Base-by-base conservation (phyloP, 1,139 yeast species). In the Blastobotrys niveus region DNA sequence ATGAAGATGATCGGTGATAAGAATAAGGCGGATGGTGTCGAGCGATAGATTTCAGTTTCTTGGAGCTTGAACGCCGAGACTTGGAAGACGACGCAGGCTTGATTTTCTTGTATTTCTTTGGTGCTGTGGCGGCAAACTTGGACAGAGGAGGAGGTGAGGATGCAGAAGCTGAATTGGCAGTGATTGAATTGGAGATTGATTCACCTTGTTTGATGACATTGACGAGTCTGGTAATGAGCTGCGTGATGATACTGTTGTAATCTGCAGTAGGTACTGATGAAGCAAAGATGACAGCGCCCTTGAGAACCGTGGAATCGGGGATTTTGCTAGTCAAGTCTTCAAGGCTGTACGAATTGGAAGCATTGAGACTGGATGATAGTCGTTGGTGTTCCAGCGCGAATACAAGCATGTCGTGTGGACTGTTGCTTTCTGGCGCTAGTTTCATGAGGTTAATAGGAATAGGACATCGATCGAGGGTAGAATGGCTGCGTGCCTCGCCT, bases 301-400 rank as follows among this genome's bases (percentile, higher is more conserved):
- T 24, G 5, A 39, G 25, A 8, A 32, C 26, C n/a, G 32, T 37
- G 6, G n/a, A 6, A 5, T n/a, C 5, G 2, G 43, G 43, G n/a
- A 39, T 12, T 19, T 39, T 39, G 22, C 18, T 32, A 12, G 33
- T 20, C 26, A 39, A 25, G 14, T 39, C 43, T 7, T 33, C 33
- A 8, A 33, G 10, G 5, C 32, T 38, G 15, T 39, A 39, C 3
- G 26, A 10, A 18, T 14, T 2, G 17, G 24, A 17, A 18, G 10
- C 8, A 5, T 17, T 25, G 20, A 29, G 34, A 20, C 12, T 10
- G 3, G 15, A 8, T 4, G 12, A 33, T n/a, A 39, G 9, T 17
- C 43, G 43, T 12, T 25, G 30, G 37, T 39, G 43, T 8, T 39
- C 33, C n/a, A 39, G 18, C 10, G 38, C 37, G 33, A 32, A 39